phyloP scores from a whole-genome alignment of 176 grass and related monocot genomes.

The Elaeis guineensis region DNA sequence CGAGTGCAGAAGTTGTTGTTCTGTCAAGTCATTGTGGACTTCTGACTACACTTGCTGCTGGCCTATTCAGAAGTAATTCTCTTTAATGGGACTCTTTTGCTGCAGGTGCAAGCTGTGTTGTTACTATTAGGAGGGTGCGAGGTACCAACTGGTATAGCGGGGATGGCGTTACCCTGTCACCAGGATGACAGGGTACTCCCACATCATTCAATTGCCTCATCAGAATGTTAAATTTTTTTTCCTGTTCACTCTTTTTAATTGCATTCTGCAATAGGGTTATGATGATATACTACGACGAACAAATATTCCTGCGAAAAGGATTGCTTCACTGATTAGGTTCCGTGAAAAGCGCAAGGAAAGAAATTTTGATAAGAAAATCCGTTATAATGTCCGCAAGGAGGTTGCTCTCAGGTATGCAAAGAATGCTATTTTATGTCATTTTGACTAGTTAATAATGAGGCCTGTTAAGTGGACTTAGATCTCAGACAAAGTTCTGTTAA shows the following conservation, averaged over 20 bases:
- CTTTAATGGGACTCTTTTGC: slow-evolving; percentile 14
- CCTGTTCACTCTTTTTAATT: slow-evolving; percentile 2
- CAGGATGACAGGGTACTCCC: slow-evolving; percentile 41
- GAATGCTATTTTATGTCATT: too few species aligned
- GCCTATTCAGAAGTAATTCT: neutral
- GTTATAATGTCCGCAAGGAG: slow-evolving; percentile 87
- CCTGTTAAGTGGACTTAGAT: too few species aligned
- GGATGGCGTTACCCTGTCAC: slow-evolving; percentile 32
- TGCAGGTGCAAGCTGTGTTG: slow-evolving; percentile 82
- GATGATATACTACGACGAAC: slow-evolving; percentile 80
- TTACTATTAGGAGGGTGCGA: slow-evolving; percentile 63
- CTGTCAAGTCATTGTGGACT: too few species aligned
- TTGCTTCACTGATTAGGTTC: slow-evolving; percentile 85
- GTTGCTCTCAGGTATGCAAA: slow-evolving; percentile 67
- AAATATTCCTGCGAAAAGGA: slow-evolving; percentile 75
- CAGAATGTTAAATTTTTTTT: neutral
- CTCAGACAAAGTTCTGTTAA: too few species aligned
- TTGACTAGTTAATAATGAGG: too few species aligned
- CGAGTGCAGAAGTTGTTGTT: too few species aligned
- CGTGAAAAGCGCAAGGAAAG: slow-evolving; percentile 94
- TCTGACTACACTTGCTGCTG: too few species aligned
- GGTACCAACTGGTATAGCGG: slow-evolving; percentile 38
- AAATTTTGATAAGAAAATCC: slow-evolving; percentile 97
- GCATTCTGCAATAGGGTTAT: slow-evolving; percentile 47
- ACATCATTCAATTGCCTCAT: slow-evolving; percentile 8